These are phyloP conservation scores for Iris pallida DNA, from an alignment of 116 monocot species.

Conservation along the genomic window DNA sequence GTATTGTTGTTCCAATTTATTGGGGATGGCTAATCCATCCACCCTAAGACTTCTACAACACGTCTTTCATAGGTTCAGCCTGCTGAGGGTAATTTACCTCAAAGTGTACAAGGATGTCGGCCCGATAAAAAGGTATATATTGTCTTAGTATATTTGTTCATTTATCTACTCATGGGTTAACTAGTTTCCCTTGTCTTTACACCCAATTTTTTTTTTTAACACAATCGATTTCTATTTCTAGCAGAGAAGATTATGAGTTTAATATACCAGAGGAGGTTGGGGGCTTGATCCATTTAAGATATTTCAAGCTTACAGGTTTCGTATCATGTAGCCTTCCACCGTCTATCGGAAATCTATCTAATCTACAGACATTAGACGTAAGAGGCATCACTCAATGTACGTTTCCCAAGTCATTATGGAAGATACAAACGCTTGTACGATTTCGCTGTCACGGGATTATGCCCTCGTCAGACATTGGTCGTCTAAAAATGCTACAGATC, in stretches of 20 bases:
- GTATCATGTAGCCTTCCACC: conserved; percentile 1
- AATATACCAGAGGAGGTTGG: background rate
- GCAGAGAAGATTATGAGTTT: no score
- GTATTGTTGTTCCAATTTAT: no score
- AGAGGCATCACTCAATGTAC: background rate
- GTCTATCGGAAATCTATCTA: conserved; percentile 2
- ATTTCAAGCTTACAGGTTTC: background rate
- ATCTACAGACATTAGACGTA: conserved; percentile 29
- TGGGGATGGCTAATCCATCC: no score
- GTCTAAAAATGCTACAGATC: background rate
- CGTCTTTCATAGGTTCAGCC: background rate
- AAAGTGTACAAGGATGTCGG: no score
- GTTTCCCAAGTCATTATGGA: background rate
- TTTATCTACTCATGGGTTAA: no score
- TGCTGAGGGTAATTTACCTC: conserved; percentile 16
- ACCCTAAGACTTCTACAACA: no score
- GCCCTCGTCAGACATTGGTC: background rate
- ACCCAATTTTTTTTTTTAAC: background rate
- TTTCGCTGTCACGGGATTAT: background rate
- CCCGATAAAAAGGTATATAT: no score
- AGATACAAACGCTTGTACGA: background rate
- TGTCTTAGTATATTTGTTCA: no score
- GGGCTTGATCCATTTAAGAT: conserved; percentile 11
- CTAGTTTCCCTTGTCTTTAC: no score
- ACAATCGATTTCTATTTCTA: no score